Base-by-base conservation (phyloP, 2,329 filamentous ascomycete species). In the Phaeophleospora eucalypticola region DNA sequence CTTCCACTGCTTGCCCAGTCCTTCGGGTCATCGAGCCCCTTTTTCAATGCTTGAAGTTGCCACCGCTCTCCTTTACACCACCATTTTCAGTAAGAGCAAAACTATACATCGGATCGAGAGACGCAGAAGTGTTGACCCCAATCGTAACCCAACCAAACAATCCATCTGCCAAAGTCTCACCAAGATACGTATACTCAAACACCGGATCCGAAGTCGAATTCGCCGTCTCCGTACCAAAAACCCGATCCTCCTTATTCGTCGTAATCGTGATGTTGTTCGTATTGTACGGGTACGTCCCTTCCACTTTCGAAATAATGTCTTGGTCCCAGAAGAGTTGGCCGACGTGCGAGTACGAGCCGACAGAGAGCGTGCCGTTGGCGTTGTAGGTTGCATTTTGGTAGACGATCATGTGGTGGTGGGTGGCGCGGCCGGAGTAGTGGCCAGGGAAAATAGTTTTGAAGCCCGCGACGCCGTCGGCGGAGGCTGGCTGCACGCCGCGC, bases 281-380 rank as follows among this genome's bases (percentile, higher is more conserved):
- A 56, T 61, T 68, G 62, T 72, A 41, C 3, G 76, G 75, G 0
- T 58, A 46, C 1, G 65, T 67, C 14, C 63, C 61, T 52, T 81
- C 75, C 43, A 83, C 77, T 34, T 68, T 53, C 27, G 57, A 58
- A 54, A 79, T 74, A 9, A 85, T 73, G 53, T 71, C 69, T 61
- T 83, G 75, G 62, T 84, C 79, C 45, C 81, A 81, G 71, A 81
- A 85, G 42, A 81, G 57, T 62, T 86, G 82, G n/a, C 81, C 81
- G 27, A 84, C 71, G 64, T 85, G 80, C 6, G 75, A 73, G 49
- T 77, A 71, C 37, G 65, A 70, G 36, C 65, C 63, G 51, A 78
- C 72, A 8, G 32, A 17, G 15, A 42, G 34, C 10, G 43, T 46
- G n/a, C 29, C 18, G 36, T 46, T 46, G 14, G 36, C 4, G 4